These are phyloP conservation scores for Miamiensis avidus DNA, from an alignment of 169 alveolate genomes.

Conservation along the genomic window DNA sequence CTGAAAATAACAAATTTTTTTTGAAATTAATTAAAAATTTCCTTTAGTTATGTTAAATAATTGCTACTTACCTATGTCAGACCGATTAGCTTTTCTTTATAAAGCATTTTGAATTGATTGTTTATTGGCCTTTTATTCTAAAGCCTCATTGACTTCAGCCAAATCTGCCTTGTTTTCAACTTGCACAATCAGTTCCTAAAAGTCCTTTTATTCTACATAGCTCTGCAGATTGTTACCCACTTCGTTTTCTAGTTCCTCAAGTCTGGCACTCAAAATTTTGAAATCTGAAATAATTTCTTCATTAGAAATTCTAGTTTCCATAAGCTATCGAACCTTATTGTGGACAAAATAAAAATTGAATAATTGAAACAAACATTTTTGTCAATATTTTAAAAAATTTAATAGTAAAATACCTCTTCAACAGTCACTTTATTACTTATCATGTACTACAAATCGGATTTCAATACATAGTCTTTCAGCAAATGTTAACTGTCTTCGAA, in stretches of 20 bases:
- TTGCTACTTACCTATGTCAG: constrained; percentile 42
- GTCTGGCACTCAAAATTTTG: background rate
- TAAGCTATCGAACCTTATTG: background rate
- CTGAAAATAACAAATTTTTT: too few relatives aligned
- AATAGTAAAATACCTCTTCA: constrained; percentile 50
- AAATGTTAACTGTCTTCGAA: constrained; percentile 61
- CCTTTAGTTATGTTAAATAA: too few relatives aligned
- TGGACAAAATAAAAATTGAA: background rate
- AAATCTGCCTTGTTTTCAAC: constrained; percentile 27
- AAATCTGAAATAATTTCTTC: background rate
- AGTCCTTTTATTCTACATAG: constrained; percentile 6
- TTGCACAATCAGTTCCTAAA: background rate
- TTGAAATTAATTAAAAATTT: too few relatives aligned
- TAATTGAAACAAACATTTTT: background rate
- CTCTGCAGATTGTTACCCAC: background rate
- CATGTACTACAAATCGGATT: constrained; percentile 63
- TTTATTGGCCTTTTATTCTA: constrained; percentile 65
- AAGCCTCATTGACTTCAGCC: constrained; percentile 35
- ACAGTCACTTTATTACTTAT: constrained; percentile 58
- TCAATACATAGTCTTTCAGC: constrained; percentile 69
- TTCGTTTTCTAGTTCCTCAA: too few relatives aligned
- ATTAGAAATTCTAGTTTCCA: background rate
- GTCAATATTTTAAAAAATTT: background rate
- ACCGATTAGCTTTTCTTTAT: constrained; percentile 62
- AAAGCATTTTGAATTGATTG: constrained; percentile 63